Evolutionary conservation across 1,139 yeast species (phyloP).

Genomic region (Lodderomyces theae): DNA sequence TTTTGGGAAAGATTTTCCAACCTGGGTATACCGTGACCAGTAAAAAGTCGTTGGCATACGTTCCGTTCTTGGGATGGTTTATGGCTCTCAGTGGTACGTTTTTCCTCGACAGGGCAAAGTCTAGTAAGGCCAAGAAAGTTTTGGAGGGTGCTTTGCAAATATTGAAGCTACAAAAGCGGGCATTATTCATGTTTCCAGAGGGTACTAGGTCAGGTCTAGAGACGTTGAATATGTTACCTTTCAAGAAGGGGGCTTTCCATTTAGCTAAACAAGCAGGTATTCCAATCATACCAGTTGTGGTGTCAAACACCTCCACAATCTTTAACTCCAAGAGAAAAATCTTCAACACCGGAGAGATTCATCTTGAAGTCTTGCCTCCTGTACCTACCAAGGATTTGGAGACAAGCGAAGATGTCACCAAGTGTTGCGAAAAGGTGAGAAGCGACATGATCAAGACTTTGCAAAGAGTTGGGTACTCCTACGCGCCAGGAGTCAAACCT

Average conservation of each 20-base stretch:
- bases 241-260: slow-evolving; percentile 97
- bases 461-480: slow-evolving; percentile 35
- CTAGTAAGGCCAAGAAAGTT: slow-evolving; percentile 71
- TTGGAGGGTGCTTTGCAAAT: slow-evolving; percentile 64
- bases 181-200: slow-evolving; percentile 86
- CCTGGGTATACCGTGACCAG: slow-evolving; percentile 91
- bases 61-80: slow-evolving; percentile 97
- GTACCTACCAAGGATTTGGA: slow-evolving; percentile 53
- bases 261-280: slow-evolving; percentile 89
- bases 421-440: slow-evolving; percentile 40
- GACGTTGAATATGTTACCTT: slow-evolving; percentile 70
- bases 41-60: slow-evolving; percentile 73
- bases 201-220: slow-evolving; percentile 87
- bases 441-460: slow-evolving; percentile 30
- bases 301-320: slow-evolving; percentile 77
- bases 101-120: slow-evolving; percentile 81
- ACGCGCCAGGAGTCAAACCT: slow-evolving; percentile 12
- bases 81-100: slow-evolving; percentile 87
- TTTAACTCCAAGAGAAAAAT: slow-evolving; percentile 55
- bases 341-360: slow-evolving; percentile 63
- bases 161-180: slow-evolving; percentile 61
- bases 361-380: slow-evolving; percentile 66
- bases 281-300: slow-evolving; percentile 85
- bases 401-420: slow-evolving; percentile 57
- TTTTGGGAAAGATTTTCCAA: slow-evolving; percentile 82